A percentile compares a stretch with the other conserved stretches of the same genome.
phyloP scores from a whole-genome alignment of 2,329 filamentous ascomycete species.

The Tricladium varicosporioides region DNA sequence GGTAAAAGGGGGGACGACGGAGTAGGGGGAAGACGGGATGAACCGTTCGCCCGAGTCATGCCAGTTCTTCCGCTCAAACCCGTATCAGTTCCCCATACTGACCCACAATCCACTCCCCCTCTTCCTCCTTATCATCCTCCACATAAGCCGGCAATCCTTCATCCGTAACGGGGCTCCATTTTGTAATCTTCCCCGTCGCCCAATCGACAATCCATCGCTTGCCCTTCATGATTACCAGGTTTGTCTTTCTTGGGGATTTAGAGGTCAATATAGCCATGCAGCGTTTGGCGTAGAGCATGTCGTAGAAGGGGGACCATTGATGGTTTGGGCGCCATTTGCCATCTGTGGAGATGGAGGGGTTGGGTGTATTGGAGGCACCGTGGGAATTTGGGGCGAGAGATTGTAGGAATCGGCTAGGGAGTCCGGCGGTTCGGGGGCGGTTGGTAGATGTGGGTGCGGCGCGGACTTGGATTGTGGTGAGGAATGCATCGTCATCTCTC shows the following conservation, averaged over 20 bases:
- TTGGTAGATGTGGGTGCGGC: background rate
- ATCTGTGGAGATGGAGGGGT: constrained; percentile 26
- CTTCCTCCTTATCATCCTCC: constrained; percentile 1
- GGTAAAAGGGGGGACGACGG: no score
- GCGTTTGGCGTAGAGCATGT: constrained; percentile 57
- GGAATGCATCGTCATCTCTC: background rate
- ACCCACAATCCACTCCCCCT: background rate
- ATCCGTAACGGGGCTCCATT: constrained; percentile 42
- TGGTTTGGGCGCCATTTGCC: constrained; percentile 58
- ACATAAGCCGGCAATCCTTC: constrained; percentile 42
- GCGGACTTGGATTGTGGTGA: background rate
- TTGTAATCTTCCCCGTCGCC: constrained; percentile 53
- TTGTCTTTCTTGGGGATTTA: constrained; percentile 55
- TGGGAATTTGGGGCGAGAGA: constrained; percentile 6
- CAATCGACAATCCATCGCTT: constrained; percentile 61
- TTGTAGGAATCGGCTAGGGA: background rate
- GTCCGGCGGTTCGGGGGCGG: background rate
- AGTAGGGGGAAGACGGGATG: no score
- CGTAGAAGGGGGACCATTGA: constrained; percentile 53
- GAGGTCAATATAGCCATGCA: constrained; percentile 59
- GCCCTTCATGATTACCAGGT: constrained; percentile 55
- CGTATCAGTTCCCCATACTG: constrained; percentile 6
- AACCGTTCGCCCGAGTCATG: no score
- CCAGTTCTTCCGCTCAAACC: background rate
- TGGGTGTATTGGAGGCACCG: constrained; percentile 8